Conservation (phyloP, 1,139 yeast genomes). For the Magnusiomyces tetraspermus region DNA sequence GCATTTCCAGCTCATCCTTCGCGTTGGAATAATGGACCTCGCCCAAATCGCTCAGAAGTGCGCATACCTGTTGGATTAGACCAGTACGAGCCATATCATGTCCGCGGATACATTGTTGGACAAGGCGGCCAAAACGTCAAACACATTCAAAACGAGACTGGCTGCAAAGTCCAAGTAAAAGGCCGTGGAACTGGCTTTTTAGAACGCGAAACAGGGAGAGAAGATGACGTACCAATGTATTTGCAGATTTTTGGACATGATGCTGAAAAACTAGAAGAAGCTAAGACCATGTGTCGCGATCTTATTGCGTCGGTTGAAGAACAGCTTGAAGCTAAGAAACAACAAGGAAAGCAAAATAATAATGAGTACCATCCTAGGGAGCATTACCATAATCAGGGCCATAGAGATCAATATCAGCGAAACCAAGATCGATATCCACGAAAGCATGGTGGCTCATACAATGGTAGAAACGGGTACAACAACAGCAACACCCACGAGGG, state of each 20-base stretch:
- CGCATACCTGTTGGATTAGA: conserved; percentile 24
- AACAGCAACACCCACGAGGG: no score
- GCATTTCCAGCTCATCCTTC: not conserved
- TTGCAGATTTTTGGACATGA: conserved; percentile 27
- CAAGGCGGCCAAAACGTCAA: conserved; percentile 33
- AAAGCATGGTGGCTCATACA: not conserved
- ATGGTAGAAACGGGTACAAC: not conserved
- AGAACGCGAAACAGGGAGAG: conserved; percentile 29
- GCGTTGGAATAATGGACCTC: not conserved
- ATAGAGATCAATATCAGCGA: not conserved
- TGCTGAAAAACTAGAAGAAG: conserved; percentile 24
- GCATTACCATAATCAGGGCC: not conserved
- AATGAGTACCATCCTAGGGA: not conserved
- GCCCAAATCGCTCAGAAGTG: conserved; percentile 22
- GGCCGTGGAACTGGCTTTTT: conserved; percentile 34
- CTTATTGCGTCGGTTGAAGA: conserved; percentile 28
- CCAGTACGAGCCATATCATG: conserved; percentile 20
- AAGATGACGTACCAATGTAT: conserved; percentile 31
- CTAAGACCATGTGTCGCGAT: conserved; percentile 30
- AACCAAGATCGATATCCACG: not conserved
- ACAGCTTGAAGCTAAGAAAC: conserved; percentile 18
- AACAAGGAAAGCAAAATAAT: not conserved
- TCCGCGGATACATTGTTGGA: conserved; percentile 32
- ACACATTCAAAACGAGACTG: conserved; percentile 32
- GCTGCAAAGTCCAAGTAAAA: conserved; percentile 30